Evolutionary conservation across 2,329 filamentous ascomycete genomes (phyloP).

Genomic region (Teratosphaeria destructans): DNA sequence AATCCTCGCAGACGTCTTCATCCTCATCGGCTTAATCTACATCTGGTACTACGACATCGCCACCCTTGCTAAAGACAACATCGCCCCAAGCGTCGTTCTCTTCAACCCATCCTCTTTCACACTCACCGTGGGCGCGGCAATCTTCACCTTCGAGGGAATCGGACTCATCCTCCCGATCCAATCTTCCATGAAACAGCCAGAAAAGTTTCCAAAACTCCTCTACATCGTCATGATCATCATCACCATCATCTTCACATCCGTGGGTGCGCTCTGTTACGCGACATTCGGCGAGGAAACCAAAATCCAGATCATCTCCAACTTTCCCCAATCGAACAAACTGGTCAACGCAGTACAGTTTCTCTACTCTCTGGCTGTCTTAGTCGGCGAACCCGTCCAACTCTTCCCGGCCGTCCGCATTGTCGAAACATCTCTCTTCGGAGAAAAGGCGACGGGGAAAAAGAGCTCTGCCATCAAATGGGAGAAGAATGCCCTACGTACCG

Average conservation of each 20-base stretch:
- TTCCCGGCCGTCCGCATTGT: constrained; percentile 65
- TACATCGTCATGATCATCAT: constrained; percentile 63
- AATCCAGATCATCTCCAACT: constrained; percentile 69
- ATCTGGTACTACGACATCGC: constrained; percentile 63
- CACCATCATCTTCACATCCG: constrained; percentile 60
- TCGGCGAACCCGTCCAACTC: constrained; percentile 62
- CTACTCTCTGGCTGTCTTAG: constrained; percentile 63
- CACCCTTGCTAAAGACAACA: constrained; percentile 44
- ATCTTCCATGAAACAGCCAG: constrained; percentile 60
- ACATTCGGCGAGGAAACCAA: constrained; percentile 59
- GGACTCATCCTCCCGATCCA: constrained; percentile 68
- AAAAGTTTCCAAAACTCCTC: constrained; percentile 56
- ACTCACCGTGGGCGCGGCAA: constrained; percentile 60
- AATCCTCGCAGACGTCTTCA: constrained; percentile 61
- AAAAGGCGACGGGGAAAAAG: constrained; percentile 54
- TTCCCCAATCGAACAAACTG: constrained; percentile 58
- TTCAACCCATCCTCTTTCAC: constrained; percentile 63
- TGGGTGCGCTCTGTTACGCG: constrained; percentile 63
- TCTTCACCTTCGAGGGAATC: constrained; percentile 72
- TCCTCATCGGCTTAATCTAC: constrained; percentile 58
- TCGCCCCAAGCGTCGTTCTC: constrained; percentile 51
- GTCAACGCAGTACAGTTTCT: constrained; percentile 68
- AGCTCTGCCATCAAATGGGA: constrained; percentile 59
- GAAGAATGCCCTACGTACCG: constrained; percentile 58
- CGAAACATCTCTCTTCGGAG: constrained; percentile 57